Conservation (phyloP, 2,329 filamentous ascomycete species). For the Hirsutella minnesotensis region DNA sequence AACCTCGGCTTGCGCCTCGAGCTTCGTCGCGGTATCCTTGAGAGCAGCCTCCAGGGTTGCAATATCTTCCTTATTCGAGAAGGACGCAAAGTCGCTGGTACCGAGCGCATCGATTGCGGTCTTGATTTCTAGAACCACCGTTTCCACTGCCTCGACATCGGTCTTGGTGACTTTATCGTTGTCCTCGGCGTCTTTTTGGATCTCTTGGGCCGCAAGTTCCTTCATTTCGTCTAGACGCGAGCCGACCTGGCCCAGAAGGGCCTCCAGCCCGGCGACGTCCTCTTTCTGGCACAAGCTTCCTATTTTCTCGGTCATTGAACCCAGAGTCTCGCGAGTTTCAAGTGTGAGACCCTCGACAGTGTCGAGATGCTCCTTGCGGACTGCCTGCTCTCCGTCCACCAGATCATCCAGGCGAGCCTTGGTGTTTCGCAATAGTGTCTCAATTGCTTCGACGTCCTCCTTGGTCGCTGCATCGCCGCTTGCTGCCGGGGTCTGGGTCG, state of each 20-base stretch:
- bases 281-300: conserved; percentile 65
- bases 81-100: conserved; percentile 54
- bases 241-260: conserved; percentile 68
- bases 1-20: conserved; percentile 56
- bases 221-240: conserved; percentile 64
- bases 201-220: conserved; percentile 26
- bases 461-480: conserved; percentile 32
- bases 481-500: conserved; percentile 8
- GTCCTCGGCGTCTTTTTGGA: conserved; percentile 37
- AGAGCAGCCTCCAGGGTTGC: conserved; percentile 51
- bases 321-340: conserved; percentile 64
- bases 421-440: conserved; percentile 79
- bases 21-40: conserved; percentile 58
- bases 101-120: conserved; percentile 61
- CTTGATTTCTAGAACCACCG: conserved; percentile 79
- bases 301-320: conserved; percentile 52
- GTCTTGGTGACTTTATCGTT: conserved; percentile 64
- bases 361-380: conserved; percentile 54
- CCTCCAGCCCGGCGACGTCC: conserved; percentile 65
- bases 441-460: conserved; percentile 83
- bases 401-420: conserved; percentile 77
- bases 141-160: conserved; percentile 70
- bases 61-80: conserved; percentile 69
- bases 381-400: conserved; percentile 59
- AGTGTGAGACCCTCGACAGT: conserved; percentile 54